A percentile compares a stretch with the other conserved stretches of the same genome.
Evolutionary conservation across 768 basidiomycete species (phyloP).

Genomic region (Xanthoconium stramineum): DNA sequence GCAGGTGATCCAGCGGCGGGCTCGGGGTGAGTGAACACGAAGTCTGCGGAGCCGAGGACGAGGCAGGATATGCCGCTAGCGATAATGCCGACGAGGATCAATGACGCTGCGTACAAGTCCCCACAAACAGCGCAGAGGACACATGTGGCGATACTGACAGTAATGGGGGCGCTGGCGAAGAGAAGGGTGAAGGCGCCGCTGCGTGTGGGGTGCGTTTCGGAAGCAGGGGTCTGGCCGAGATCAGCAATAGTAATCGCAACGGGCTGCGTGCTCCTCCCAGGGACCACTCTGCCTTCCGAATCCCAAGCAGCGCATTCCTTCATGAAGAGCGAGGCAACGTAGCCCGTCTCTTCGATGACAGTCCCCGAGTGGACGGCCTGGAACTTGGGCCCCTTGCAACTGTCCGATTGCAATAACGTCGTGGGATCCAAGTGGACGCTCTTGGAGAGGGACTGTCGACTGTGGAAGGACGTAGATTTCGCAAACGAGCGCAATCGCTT

Average conservation of each 20-base stretch:
- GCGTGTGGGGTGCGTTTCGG: background rate
- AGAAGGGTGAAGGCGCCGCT: background rate
- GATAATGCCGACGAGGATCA: background rate
- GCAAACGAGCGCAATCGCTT: background rate
- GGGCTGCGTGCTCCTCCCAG: background rate
- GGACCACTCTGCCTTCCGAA: background rate
- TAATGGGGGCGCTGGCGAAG: background rate
- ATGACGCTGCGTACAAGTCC: background rate
- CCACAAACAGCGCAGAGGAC: background rate
- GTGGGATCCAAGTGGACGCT: background rate
- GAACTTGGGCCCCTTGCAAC: background rate
- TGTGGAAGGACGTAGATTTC: background rate
- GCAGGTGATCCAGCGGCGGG: background rate
- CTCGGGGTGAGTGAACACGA: background rate
- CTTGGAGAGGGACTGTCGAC: background rate
- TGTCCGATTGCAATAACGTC: background rate
- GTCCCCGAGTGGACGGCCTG: background rate
- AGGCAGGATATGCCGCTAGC: background rate
- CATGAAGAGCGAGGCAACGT: background rate
- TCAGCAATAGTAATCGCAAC: background rate
- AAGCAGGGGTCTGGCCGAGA: background rate
- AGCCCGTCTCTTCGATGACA: background rate
- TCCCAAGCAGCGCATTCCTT: background rate
- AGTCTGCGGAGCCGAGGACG: background rate
- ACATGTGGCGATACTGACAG: background rate